These are phyloP conservation scores for Boletus sp. DNA, from an alignment of 1,284 basidiomycete genomes.

Conservation along the genomic window DNA sequence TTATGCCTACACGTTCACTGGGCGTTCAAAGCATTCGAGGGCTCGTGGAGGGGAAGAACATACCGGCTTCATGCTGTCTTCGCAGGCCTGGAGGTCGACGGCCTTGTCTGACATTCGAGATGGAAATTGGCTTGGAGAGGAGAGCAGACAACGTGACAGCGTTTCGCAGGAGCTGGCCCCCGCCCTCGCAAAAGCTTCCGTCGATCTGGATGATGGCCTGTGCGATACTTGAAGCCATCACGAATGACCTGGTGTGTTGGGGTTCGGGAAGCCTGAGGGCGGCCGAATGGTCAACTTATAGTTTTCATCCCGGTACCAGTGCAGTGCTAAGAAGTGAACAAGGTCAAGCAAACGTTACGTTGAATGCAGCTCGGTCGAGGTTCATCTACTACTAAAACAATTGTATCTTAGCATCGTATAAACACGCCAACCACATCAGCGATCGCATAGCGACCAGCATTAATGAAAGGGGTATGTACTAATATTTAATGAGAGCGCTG, in stretches of 20 bases:
- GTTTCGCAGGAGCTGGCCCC: constrained; percentile 70
- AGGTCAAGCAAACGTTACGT: no score
- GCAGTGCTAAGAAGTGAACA: no score
- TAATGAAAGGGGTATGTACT: constrained; percentile 10
- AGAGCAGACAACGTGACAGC: constrained; percentile 58
- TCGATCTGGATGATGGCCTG: constrained; percentile 33
- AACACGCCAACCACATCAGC: no score
- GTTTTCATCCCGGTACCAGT: no score
- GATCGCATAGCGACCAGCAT: constrained; percentile 4
- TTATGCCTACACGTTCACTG: constrained; percentile 43
- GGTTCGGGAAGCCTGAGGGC: background rate
- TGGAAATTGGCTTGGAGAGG: constrained; percentile 50
- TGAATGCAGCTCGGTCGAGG: no score
- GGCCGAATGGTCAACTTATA: no score
- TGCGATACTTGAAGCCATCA: constrained; percentile 15
- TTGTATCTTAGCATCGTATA: no score
- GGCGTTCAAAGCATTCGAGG: background rate
- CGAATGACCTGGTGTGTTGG: background rate
- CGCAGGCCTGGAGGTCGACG: constrained; percentile 59
- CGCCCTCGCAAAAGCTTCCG: constrained; percentile 52
- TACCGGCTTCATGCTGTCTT: constrained; percentile 66
- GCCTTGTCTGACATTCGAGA: constrained; percentile 55
- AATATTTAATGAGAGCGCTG: constrained; percentile 2
- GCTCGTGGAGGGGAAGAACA: constrained; percentile 12
- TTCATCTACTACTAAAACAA: no score